These are phyloP conservation scores for Calonectria multiphialidica DNA, from an alignment of 2,329 filamentous ascomycete species.

Conservation along the genomic window DNA sequence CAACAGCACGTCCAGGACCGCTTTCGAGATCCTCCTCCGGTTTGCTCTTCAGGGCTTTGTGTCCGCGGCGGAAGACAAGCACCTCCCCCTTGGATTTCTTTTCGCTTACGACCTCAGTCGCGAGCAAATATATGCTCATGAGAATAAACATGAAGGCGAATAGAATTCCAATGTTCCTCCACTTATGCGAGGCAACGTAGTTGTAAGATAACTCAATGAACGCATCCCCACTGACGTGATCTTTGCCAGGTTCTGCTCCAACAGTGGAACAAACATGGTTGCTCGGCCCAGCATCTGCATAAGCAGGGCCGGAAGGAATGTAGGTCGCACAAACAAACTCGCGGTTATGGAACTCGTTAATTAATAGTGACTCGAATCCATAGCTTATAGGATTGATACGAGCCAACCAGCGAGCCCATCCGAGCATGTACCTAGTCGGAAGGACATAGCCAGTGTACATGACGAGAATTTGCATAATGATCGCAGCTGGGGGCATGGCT, in stretches of 20 bases:
- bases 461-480: conserved; percentile 40
- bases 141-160: conserved; percentile 54
- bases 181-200: background rate
- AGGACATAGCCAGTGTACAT: conserved; percentile 62
- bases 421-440: conserved; percentile 61
- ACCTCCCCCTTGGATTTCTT: conserved; percentile 70
- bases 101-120: conserved; percentile 58
- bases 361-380: conserved; percentile 73
- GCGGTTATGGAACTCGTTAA: conserved; percentile 69
- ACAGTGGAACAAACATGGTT: conserved; percentile 8
- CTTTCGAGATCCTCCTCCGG: background rate
- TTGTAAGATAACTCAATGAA: background rate
- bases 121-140: conserved; percentile 56
- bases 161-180: conserved; percentile 65
- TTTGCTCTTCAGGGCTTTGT: conserved; percentile 6
- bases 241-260: background rate
- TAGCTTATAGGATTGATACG: conserved; percentile 74
- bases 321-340: conserved; percentile 30
- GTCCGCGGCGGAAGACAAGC: conserved; percentile 61
- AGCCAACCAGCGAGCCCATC: conserved; percentile 76
- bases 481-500: conserved; percentile 47
- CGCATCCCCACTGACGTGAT: background rate
- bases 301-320: conserved; percentile 2
- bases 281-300: background rate
- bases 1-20: background rate